These are phyloP conservation scores for Aspergillus sp. DNA, from an alignment of 2,329 filamentous ascomycete genomes.

Conservation along the genomic window DNA sequence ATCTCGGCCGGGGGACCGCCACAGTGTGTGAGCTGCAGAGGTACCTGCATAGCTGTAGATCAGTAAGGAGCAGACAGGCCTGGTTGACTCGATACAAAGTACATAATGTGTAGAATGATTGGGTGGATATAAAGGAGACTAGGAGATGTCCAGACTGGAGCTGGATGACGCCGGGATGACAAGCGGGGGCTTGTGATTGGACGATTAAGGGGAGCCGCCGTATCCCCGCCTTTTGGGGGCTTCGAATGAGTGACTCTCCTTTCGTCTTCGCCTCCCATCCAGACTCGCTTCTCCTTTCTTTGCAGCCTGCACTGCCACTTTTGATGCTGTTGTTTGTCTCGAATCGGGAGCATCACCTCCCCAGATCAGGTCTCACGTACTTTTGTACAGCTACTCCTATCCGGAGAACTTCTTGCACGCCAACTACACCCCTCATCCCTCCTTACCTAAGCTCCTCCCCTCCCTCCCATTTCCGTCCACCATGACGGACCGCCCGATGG, in stretches of 20 bases:
- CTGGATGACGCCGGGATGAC: slow-evolving; percentile 17
- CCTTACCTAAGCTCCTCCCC: not conserved
- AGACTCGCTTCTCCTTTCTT: not conserved
- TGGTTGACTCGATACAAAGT: too few relatives aligned
- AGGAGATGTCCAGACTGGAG: not conserved
- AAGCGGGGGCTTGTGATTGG: slow-evolving; percentile 22
- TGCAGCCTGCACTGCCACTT: not conserved
- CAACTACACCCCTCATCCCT: not conserved
- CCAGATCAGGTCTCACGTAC: not conserved
- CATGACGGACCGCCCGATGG: slow-evolving; percentile 39
- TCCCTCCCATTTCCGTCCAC: slow-evolving; percentile 13
- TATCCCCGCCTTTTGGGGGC: not conserved
- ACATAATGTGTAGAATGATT: not conserved
- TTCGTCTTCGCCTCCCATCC: not conserved
- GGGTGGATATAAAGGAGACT: not conserved
- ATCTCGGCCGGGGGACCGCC: too few relatives aligned
- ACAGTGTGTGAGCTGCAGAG: not conserved
- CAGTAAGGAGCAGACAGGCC: too few relatives aligned
- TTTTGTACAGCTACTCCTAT: not conserved
- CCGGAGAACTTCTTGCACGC: not conserved
- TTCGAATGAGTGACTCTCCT: not conserved
- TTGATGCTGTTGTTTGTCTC: not conserved
- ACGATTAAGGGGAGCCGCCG: not conserved
- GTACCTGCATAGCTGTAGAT: too few relatives aligned
- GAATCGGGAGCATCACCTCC: not conserved